Percentiles rank a stretch among this genome's conserved stretches.
Evolutionary conservation across 768 basidiomycete species (phyloP).

Genomic region (Suillus sp.): DNA sequence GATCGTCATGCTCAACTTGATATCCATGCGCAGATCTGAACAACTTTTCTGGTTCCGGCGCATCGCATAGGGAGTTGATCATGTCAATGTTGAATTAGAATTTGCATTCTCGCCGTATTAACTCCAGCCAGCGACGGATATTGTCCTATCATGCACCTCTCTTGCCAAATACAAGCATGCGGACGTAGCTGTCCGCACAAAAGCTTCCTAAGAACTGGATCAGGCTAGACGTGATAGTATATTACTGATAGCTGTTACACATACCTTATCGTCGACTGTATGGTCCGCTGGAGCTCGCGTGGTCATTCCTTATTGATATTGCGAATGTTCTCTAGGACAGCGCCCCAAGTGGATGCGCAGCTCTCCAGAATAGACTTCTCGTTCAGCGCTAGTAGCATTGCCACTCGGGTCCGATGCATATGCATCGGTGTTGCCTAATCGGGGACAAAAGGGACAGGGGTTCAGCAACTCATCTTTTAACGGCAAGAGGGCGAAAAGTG

Average conservation of each 20-base stretch:
- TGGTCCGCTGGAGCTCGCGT: neutral
- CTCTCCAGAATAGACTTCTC: slow-evolving; percentile 57
- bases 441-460: slow-evolving; percentile 10
- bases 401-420: slow-evolving; percentile 45
- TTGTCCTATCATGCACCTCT: slow-evolving; percentile 3
- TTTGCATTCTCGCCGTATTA: neutral
- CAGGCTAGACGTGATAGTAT: slow-evolving; percentile 7
- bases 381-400: slow-evolving; percentile 47
- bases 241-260: slow-evolving; percentile 5
- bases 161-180: neutral
- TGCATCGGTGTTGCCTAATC: slow-evolving; percentile 40
- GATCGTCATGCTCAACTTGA: neutral
- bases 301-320: neutral
- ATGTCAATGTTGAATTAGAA: slow-evolving; percentile 16
- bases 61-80: slow-evolving; percentile 14
- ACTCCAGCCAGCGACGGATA: neutral
- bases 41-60: neutral
- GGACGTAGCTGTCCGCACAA: neutral
- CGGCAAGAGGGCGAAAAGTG: neutral
- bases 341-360: slow-evolving; percentile 49
- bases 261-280: slow-evolving; percentile 7
- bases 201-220: slow-evolving; percentile 1
- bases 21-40: neutral
- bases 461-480: slow-evolving; percentile 17
- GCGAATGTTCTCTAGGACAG: slow-evolving; percentile 13